Evolutionary conservation across 2,329 filamentous ascomycete genomes (phyloP), one percentile per base, ranked within the genome.

Genomic region (Daldinia sp.): DNA sequence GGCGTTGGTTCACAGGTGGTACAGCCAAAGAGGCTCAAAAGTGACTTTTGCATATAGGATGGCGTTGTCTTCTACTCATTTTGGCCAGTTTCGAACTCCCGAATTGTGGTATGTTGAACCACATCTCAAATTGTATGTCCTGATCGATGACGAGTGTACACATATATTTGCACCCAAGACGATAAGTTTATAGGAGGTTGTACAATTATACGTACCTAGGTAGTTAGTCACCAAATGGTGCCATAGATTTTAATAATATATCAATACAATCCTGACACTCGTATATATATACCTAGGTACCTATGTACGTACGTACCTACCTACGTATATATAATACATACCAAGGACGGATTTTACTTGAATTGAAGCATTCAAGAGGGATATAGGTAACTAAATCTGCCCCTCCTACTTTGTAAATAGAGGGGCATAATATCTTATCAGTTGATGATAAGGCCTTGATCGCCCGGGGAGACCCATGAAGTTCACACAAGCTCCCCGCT

Each of bases 1-100:
- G 76, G 75, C 75, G 75, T 76, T 76, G 53, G 64, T 68, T 67
- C 51, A 63, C 4, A 56, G 63, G 55, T 23, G 53, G 65, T 60
- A 55, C 54, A 56, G 46, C 63, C 50, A 33, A 33, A 57, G 33
- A 46, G 66, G 63, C 51, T 51, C 4, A 69, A 71, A 64, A 46
- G 20, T 48, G 56, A 50, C 15, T 56, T 58, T 67, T 66, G 64
- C 62, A 67, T 69, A 55, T 59, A 35, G 54, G 60, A 60, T 12
- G 66, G 65, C 60, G 63, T 69, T 64, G 28, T 10, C 54, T 59
- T 62, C n/a, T 51, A 35, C 50, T 61, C 37, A 10, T 20, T 37
- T 60, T 48, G 55, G 42, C 4, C 55, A 56, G 20, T 44, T 28
- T 42, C 57, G 26, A 23, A 64, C n/a, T 44, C 46, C 26, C 26